phyloP scores from a whole-genome alignment of 1,284 basidiomycete genomes.

The Omphalotus olearius region DNA sequence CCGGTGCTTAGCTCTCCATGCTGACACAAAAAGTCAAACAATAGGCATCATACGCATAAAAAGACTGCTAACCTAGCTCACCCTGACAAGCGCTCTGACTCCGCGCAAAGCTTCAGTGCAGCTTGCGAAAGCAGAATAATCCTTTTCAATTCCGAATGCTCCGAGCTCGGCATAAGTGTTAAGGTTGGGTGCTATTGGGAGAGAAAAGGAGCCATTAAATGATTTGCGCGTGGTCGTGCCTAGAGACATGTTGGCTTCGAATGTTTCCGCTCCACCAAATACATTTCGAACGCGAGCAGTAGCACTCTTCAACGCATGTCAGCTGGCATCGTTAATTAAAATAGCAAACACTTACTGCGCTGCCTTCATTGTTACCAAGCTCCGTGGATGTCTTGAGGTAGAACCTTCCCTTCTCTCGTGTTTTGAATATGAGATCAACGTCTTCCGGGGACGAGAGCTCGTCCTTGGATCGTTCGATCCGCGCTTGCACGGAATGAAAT shows the following conservation, averaged over 20 bases:
- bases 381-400: conserved; percentile 89
- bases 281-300: conserved; percentile 83
- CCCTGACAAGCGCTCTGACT: conserved; percentile 61
- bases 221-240: conserved; percentile 88
- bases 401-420: conserved; percentile 76
- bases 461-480: conserved; percentile 63
- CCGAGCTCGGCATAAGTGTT: conserved; percentile 58
- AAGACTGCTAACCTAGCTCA: conserved; percentile 41
- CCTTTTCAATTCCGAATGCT: conserved; percentile 61
- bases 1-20: conserved; percentile 40
- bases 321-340: neutral
- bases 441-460: conserved; percentile 59
- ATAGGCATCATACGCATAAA: conserved; percentile 3
- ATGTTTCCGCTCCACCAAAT: conserved; percentile 87
- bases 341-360: conserved; percentile 58
- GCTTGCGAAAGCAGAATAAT: conserved; percentile 69
- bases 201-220: conserved; percentile 64
- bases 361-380: conserved; percentile 92
- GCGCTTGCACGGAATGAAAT: conserved; percentile 69
- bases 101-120: conserved; percentile 67
- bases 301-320: conserved; percentile 47
- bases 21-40: conserved; percentile 14
- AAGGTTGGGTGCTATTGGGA: conserved; percentile 57
- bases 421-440: conserved; percentile 82
- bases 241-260: conserved; percentile 81